Percentiles rank a stretch among this genome's conserved stretches.
Evolutionary conservation across 106 monocot species (phyloP).

Genomic region (Chionographis japonica): DNA sequence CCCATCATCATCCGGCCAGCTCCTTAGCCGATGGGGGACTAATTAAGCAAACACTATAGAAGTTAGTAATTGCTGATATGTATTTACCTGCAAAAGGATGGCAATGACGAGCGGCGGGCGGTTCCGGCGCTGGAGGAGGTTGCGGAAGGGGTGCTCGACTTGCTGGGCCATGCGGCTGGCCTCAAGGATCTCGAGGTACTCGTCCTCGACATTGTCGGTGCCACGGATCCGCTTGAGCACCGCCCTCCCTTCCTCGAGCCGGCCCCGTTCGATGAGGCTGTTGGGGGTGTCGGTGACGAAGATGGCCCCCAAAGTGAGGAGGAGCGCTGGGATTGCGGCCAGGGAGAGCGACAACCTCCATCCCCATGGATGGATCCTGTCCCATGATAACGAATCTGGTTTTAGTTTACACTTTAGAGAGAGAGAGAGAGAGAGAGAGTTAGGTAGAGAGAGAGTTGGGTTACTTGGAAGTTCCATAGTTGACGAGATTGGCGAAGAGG

Average conservation of each 20-base stretch:
- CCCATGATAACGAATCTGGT: too few species aligned
- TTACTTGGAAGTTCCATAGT: conserved; percentile 53
- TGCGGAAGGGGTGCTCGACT: conserved; percentile 88
- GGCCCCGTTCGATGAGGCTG: conserved; percentile 74
- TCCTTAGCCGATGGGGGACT: too few species aligned
- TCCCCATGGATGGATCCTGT: conserved; percentile 49
- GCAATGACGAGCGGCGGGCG: conserved; percentile 75
- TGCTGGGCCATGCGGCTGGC: conserved; percentile 55
- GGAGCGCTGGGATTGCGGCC: conserved; percentile 39
- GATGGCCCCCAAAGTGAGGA: conserved; percentile 29
- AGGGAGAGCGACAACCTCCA: conserved; percentile 53
- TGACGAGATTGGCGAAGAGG: conserved; percentile 68
- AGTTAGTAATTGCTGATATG: too few species aligned
- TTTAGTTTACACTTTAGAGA: too few species aligned
- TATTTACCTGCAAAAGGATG: conserved; percentile 33
- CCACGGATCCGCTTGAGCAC: conserved; percentile 61
- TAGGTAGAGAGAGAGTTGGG: neutral
- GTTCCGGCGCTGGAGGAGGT: conserved; percentile 69
- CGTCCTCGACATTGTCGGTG: conserved; percentile 55
- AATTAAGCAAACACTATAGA: too few species aligned
- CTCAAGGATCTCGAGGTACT: conserved; percentile 70
- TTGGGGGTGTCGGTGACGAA: conserved; percentile 44
- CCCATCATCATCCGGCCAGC: too few species aligned
- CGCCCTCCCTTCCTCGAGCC: conserved; percentile 49
- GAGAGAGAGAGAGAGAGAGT: too few species aligned